These are phyloP conservation scores for Amaranthus palmeri DNA, from an alignment of 148 eudicot species.

Conservation along the genomic window DNA sequence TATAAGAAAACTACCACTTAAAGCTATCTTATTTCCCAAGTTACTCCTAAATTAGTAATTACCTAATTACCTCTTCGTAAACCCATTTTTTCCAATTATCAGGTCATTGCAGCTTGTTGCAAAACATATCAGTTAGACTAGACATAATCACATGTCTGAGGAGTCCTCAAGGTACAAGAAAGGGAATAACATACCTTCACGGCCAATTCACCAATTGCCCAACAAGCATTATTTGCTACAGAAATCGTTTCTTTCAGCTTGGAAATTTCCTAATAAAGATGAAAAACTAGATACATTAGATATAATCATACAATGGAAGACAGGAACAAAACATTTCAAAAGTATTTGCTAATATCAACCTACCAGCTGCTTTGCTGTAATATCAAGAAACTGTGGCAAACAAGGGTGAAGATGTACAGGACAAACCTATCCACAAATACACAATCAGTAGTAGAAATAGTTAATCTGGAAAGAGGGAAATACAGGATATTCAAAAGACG, in stretches of 20 bases:
- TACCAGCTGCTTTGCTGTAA: slow-evolving; percentile 88
- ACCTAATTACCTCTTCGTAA: too few relatives aligned
- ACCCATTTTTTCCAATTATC: too few relatives aligned
- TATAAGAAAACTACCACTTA: too few relatives aligned
- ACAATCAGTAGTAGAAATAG: neutral
- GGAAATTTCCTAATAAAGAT: slow-evolving; percentile 45
- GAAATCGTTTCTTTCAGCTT: slow-evolving; percentile 80
- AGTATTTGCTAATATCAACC: slow-evolving; percentile 15
- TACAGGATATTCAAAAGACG: neutral
- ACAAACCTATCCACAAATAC: slow-evolving; percentile 57
- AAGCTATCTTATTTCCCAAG: too few relatives aligned
- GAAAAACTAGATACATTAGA: slow-evolving; percentile 1
- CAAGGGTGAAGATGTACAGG: slow-evolving; percentile 80
- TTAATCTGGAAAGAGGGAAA: neutral
- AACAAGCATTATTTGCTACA: slow-evolving; percentile 99
- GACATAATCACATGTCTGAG: neutral
- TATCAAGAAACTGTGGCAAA: slow-evolving; percentile 75
- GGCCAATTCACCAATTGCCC: slow-evolving; percentile 99
- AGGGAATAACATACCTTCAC: slow-evolving; percentile 53
- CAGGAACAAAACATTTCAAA: neutral
- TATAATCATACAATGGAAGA: slow-evolving; percentile 5
- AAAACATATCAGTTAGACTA: too few relatives aligned
- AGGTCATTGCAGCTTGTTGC: too few relatives aligned
- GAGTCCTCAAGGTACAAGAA: neutral
- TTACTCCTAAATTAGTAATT: too few relatives aligned